A percentile compares a stretch with the other conserved stretches of the same genome.
Conservation (phyloP, 106 monocot genomes). For the Iris macrosiphon region DNA sequence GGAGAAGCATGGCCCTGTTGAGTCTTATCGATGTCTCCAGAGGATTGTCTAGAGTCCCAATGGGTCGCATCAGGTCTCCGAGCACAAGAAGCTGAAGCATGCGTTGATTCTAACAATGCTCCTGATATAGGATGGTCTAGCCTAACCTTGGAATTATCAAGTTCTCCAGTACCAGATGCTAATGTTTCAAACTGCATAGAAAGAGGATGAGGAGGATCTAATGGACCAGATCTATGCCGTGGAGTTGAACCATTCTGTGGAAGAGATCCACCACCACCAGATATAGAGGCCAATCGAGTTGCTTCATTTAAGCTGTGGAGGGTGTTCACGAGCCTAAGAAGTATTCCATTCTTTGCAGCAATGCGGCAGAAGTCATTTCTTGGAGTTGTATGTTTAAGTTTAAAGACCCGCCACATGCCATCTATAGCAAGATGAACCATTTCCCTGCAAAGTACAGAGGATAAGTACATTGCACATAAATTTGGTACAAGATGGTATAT, state of each 20-base stretch:
- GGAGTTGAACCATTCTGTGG: conserved; percentile 43
- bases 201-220: conserved; percentile 30
- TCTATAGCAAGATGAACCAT: conserved; percentile 96
- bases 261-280: conserved; percentile 38
- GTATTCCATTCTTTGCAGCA: conserved; percentile 88
- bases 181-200: conserved; percentile 18
- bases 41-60: conserved; percentile 26
- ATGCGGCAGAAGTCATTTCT: conserved; percentile 88
- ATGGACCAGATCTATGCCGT: conserved; percentile 47
- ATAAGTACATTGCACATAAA: conserved; percentile 4
- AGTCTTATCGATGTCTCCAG: conserved; percentile 33
- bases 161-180: conserved; percentile 30
- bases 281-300: conserved; percentile 55
- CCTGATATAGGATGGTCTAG: conserved; percentile 30
- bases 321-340: conserved; percentile 75
- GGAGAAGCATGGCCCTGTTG: conserved; percentile 14
- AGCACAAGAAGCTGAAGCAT: conserved; percentile 18
- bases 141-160: conserved; percentile 39
- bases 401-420: conserved; percentile 98
- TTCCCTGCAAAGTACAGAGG: conserved; percentile 39
- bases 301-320: conserved; percentile 94
- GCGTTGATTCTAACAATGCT: conserved; percentile 26
- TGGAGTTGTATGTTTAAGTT: conserved; percentile 61
- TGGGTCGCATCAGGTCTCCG: conserved; percentile 32
- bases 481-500: not conserved